Evolutionary conservation across 108 stramenopile genomes (phyloP), one percentile per base, ranked within the genome.

Genomic region (Seminavis robusta): DNA sequence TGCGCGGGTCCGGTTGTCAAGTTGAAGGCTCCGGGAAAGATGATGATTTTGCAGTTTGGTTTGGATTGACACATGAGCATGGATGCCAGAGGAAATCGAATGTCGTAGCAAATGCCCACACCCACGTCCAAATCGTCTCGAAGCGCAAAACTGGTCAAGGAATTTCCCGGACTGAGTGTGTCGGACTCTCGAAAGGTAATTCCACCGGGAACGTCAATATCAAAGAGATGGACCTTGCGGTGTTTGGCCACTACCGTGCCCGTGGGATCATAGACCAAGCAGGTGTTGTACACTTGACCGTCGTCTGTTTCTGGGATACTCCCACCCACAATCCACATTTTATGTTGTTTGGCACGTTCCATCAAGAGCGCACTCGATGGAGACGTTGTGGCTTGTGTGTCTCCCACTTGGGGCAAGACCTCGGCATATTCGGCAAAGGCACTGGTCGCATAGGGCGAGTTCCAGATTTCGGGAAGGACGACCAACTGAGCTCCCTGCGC

Each of bases 11-110:
- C 99, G 1, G 95, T 97, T 17, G 94, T 95, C 59, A 94, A 64
- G 73, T 99, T 99, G 90, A 99, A 99, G 19, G 99, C 99, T 9
- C 99, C 98, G 0, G 99, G 99, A 40, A 80, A 99, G 24, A 98
- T 65, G 2, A 93, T 39, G 7, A 99, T 57, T 25, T 79, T 56
- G 55, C 83, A 81, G 36, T 79, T 52, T n/a, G n/a, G n/a, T 58
- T 95, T 84, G 46, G 76, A 66, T 49, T 86, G 70, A 4, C 89
- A 79, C 59, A 99, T 46, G 5, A 97, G 65, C 70, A 97, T 87
- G 47, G 96, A 88, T 25, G 95, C 94, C 72, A 98, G 96, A 9
- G 98, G 93, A 55, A 99, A 99, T 11, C 99, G 94, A 66, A 99
- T 94, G 78, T 99, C 99, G 72, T 99, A 99, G 47, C 99, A 99